Evolutionary conservation across 208 protist genomes (phyloP).

Genomic region (Crithidia sp.): DNA sequence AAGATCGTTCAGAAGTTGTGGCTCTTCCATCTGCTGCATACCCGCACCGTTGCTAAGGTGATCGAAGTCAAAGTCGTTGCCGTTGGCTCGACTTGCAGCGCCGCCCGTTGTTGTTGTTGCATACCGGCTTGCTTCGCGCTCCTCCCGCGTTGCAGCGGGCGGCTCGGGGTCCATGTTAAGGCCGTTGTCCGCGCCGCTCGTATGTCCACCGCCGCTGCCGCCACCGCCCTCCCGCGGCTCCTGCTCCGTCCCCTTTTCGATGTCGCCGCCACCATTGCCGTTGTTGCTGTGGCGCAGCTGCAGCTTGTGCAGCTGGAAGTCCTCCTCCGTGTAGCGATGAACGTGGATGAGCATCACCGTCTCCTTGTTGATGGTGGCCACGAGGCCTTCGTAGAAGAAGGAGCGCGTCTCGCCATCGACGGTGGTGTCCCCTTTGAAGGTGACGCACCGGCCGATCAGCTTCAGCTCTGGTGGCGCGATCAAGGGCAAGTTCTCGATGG

Average conservation of each 20-base stretch:
- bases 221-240: background rate
- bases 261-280: background rate
- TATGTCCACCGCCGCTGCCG: background rate
- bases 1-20: slow-evolving; percentile 17
- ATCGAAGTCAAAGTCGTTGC: slow-evolving; percentile 27
- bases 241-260: background rate
- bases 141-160: slow-evolving; percentile 20
- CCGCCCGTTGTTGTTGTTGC: background rate
- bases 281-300: slow-evolving; percentile 4
- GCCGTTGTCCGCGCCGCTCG: background rate
- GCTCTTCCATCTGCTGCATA: slow-evolving; percentile 1
- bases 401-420: slow-evolving; percentile 44
- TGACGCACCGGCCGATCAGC: slow-evolving; percentile 82
- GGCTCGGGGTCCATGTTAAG: background rate
- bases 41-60: background rate
- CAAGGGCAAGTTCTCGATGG: slow-evolving; percentile 64
- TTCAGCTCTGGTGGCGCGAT: slow-evolving; percentile 72
- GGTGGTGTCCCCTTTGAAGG: slow-evolving; percentile 65
- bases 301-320: slow-evolving; percentile 51
- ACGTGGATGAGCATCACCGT: slow-evolving; percentile 82
- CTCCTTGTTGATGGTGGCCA: slow-evolving; percentile 75
- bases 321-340: slow-evolving; percentile 69
- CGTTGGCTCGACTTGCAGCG: slow-evolving; percentile 2
- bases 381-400: slow-evolving; percentile 76
- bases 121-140: slow-evolving; percentile 9